Percentiles rank a stretch among this genome's conserved stretches.
Conservation (phyloP, 2,329 filamentous ascomycete species). For the Mollisia scopiformis region DNA sequence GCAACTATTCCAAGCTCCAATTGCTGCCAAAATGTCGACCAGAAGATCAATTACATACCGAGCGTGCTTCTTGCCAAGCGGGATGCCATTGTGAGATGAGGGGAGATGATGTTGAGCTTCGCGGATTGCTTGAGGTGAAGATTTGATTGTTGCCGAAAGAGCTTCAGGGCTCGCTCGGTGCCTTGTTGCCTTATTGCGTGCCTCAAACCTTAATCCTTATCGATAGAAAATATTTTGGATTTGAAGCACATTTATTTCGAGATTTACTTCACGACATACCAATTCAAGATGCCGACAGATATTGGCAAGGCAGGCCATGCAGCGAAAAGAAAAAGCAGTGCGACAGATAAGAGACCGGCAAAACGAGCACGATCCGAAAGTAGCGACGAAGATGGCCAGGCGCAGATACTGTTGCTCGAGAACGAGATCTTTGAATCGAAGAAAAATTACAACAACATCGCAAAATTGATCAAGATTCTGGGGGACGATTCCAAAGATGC, state of each 20-base stretch:
- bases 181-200: constrained; percentile 6
- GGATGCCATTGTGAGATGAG: constrained; percentile 88
- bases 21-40: constrained; percentile 16
- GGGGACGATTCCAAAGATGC: constrained; percentile 51
- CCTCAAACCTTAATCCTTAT: constrained; percentile 3
- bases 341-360: constrained; percentile 49
- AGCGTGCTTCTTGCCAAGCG: constrained; percentile 94
- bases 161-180: constrained; percentile 24
- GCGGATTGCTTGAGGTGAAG: constrained; percentile 30
- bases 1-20: constrained; percentile 28
- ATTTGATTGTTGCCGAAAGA: constrained; percentile 27
- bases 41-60: constrained; percentile 64
- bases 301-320: constrained; percentile 18
- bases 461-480: constrained; percentile 66
- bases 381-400: constrained; percentile 57
- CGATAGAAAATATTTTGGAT: constrained; percentile 1
- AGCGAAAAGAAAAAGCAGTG: constrained; percentile 52
- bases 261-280: too few relatives aligned
- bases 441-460: constrained; percentile 91
- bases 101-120: constrained; percentile 52
- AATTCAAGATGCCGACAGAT: constrained; percentile 32
- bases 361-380: constrained; percentile 46
- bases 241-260: constrained; percentile 8
- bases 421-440: constrained; percentile 81
- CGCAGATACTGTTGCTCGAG: constrained; percentile 76